Evolutionary conservation across 768 basidiomycete genomes (phyloP), one percentile per base, ranked within the genome.

Genomic region (Psilocybe cyanescens): DNA sequence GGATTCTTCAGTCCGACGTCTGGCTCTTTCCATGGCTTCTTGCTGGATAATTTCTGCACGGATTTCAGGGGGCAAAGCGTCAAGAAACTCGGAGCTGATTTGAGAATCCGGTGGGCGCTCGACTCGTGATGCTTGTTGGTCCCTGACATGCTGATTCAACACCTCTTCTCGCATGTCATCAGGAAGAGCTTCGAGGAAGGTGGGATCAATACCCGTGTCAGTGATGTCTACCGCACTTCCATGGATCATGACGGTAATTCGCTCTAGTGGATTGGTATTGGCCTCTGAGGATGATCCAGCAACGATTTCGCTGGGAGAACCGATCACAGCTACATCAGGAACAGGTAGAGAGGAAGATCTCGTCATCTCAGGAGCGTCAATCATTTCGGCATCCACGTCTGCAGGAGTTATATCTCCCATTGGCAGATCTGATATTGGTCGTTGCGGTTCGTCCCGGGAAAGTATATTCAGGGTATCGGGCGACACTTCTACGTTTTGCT

Each of bases 161-260:
- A 99, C 95, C 71, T 99, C 97, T 71, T 97, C 97, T 54, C 97
- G 87, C 91, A 99, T 99, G 66, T 99, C 97, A 71, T 99, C 97
- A 0, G 97, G 97, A 8, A 99, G 78, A 28, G 97, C 97, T 76
- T 98, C 95, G 59, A 99, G 79, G 84, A 99, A 99, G 4, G 94
- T 95, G 2, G 96, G 94, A 72, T 99, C 97, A 70, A 99, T 98
- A 4, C 97, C 97, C 39, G 95, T 97, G 68, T 99, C 95, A 2
- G 97, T 99, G 72, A 99, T 99, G 71, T 99, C 97, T 29, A 99
- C 94, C 6, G 89, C 82, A 64, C 86, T 92, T 55, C 97, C 97
- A 73, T 95, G 93, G 56, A 99, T 94, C 77, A 86, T 83, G 69
- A 99, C 91, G 1, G 92, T 94, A 29, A 97, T 82, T 37, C 97